Conservation (phyloP, 192 early-diverging fungal species). For the Backusella luteola region DNA sequence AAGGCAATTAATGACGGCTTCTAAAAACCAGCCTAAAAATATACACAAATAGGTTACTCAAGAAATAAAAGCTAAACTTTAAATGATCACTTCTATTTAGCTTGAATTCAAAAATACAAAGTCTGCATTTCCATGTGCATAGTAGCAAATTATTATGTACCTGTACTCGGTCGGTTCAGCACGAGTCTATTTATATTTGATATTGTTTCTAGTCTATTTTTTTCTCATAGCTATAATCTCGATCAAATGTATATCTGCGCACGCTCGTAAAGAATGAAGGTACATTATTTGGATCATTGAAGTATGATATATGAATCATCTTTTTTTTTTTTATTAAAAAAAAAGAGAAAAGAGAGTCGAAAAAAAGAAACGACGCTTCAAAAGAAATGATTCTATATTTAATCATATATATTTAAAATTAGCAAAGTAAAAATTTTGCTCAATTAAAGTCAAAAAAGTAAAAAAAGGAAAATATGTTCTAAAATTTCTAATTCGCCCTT, state of each 20-base stretch:
- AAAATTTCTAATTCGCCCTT: background rate
- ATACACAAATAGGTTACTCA: background rate
- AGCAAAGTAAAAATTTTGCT: background rate
- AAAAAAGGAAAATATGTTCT: background rate
- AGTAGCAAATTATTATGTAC: background rate
- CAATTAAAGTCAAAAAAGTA: background rate
- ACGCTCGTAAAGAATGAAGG: background rate
- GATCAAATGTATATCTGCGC: background rate
- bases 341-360: too few relatives aligned
- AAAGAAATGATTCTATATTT: background rate
- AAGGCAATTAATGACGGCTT: background rate
- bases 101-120: background rate
- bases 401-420: background rate
- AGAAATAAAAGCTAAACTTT: slow-evolving; percentile 6
- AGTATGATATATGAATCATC: background rate
- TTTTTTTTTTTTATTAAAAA: too few relatives aligned
- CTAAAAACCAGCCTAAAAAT: background rate
- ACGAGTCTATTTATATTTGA: background rate
- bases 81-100: background rate
- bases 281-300: too few relatives aligned
- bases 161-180: background rate
- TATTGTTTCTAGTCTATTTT: background rate
- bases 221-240: background rate
- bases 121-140: background rate
- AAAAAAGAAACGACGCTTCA: background rate